Percentiles rank a stretch among this genome's conserved stretches.
Evolutionary conservation across 495 filamentous ascomycete genomes (phyloP).

Genomic region (Xylaria longipes): DNA sequence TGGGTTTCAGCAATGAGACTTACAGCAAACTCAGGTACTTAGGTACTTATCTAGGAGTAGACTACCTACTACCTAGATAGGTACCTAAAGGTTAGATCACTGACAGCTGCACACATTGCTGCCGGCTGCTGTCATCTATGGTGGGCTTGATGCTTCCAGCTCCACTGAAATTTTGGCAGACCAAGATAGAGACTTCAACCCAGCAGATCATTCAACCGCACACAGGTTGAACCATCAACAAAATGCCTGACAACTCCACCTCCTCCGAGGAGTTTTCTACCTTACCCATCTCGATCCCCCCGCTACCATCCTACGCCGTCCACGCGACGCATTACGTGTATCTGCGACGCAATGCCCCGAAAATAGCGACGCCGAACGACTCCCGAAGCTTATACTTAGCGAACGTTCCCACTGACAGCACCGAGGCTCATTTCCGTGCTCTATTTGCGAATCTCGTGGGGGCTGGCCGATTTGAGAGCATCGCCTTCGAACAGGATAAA

Average conservation of each 20-base stretch:
- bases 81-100: not conserved
- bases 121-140: not conserved
- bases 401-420: conserved; percentile 87
- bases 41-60: not conserved
- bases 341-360: conserved; percentile 79
- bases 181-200: not conserved
- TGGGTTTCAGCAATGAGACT: not conserved
- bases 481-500: conserved; percentile 69
- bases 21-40: not conserved
- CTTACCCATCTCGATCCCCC: conserved; percentile 66
- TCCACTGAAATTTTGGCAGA: conserved; percentile 22
- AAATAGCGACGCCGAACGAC: conserved; percentile 73
- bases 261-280: conserved; percentile 52
- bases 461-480: conserved; percentile 74
- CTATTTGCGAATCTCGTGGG: conserved; percentile 75
- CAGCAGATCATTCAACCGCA: not conserved
- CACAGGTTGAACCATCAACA: not conserved
- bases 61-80: too few relatives aligned
- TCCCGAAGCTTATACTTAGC: conserved; percentile 81
- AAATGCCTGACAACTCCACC: conserved; percentile 15
- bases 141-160: not conserved
- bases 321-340: conserved; percentile 84
- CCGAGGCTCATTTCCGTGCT: conserved; percentile 73
- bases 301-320: conserved; percentile 62
- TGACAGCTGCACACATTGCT: not conserved